Evolutionary conservation across 768 basidiomycete species (phyloP), one percentile per base, ranked within the genome.

Genomic region (Lactarius evosmus): DNA sequence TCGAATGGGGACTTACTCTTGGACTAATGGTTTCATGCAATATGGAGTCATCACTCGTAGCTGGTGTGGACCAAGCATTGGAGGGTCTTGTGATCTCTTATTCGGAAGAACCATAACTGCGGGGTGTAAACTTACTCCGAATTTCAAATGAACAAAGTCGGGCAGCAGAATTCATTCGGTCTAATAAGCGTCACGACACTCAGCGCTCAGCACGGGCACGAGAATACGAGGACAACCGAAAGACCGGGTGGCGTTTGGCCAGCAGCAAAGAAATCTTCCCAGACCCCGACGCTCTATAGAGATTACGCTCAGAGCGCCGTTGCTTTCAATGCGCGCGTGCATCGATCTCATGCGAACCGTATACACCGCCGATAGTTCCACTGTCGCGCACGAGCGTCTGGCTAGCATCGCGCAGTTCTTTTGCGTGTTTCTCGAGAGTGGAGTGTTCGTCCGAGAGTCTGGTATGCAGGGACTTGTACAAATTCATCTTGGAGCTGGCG

Each of bases 381-480:
- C 78, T 78, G 38, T 82, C 78, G 3, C 76, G 70, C 33, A 84
- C 75, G 46, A 83, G 60, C 62, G 72, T 72, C 33, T 74, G 70
- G 63, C 74, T 76, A 4, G 75, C 78, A 4, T 69, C 71, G 29
- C 72, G 74, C 7, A 86, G 73, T 12, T 72, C 71, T 32, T 73
- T 67, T 25, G 79, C 77, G n/a, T 82, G 76, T 33, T 78, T 77
- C 2, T 72, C 65, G 34, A 85, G 75, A 14, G 77, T 67, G 1
- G 61, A 62, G 25, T 74, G 73, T 63, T 85, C 82, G 9, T 73
- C 70, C 7, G 76, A 73, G n/a, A 85, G 69, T 34, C 75, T 74
- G 4, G 70, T 69, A 55, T 83, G 78, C 46, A 84, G 73, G 7
- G 70, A 71, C 0, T 78, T 76, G 65, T 82, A 84, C 16, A 83